These are phyloP conservation scores for Clohesyomyces aquaticus DNA, from an alignment of 495 filamentous ascomycete genomes.

Conservation along the genomic window DNA sequence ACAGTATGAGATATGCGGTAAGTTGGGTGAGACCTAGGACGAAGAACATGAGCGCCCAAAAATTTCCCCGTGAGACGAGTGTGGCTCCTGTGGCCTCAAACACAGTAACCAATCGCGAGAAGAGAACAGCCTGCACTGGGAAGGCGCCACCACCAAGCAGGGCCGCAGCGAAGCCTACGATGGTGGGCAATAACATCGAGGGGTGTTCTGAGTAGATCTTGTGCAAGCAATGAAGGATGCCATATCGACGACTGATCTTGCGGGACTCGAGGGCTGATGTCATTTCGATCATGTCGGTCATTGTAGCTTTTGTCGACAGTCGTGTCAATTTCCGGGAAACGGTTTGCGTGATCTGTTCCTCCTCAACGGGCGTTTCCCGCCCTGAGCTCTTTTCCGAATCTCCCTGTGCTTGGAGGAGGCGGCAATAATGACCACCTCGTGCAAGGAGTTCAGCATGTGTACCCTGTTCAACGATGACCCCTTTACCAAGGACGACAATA, in stretches of 20 bases:
- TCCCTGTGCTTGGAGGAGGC: conserved; percentile 40
- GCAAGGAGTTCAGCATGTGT: conserved; percentile 41
- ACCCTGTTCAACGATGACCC: conserved; percentile 46
- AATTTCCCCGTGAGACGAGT: conserved; percentile 21
- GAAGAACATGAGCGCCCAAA: conserved; percentile 29
- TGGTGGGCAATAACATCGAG: conserved; percentile 10
- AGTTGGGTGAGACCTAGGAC: conserved; percentile 4
- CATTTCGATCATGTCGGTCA: background rate
- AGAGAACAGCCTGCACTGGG: conserved; percentile 44
- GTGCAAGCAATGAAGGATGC: conserved; percentile 12
- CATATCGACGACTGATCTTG: conserved; percentile 5
- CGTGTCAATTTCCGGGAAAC: conserved; percentile 2
- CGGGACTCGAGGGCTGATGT: conserved; percentile 7
- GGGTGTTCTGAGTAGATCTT: conserved; percentile 11
- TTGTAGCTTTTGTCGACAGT: conserved; percentile 2
- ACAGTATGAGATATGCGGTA: conserved; percentile 36
- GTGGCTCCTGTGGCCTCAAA: conserved; percentile 19
- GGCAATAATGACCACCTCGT: conserved; percentile 36
- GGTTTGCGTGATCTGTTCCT: background rate
- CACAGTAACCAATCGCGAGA: conserved; percentile 39
- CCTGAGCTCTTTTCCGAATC: background rate
- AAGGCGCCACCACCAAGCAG: conserved; percentile 19
- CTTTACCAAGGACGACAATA: conserved; percentile 61
- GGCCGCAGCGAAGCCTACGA: conserved; percentile 1
- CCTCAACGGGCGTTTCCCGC: background rate